phyloP scores from a whole-genome alignment of 176 grass and related monocot species.

The Microstegium vimineum region DNA sequence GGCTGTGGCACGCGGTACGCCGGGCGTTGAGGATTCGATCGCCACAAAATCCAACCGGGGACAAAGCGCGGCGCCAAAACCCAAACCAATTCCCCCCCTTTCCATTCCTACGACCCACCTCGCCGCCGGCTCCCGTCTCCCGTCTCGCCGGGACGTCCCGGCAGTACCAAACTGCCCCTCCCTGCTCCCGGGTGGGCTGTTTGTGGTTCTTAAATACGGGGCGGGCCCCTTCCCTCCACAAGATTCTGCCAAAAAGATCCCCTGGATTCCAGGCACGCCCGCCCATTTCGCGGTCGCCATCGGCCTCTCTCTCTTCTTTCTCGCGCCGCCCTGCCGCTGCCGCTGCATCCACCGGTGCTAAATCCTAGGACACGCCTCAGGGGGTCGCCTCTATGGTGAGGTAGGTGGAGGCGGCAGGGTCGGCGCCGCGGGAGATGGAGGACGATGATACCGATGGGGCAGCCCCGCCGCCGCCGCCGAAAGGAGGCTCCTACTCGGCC shows the following conservation, averaged over 20 bases:
- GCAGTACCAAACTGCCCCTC: background rate
- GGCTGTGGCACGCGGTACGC: too few species aligned
- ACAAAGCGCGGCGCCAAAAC: background rate
- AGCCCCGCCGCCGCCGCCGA: constrained; percentile 19
- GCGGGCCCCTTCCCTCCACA: background rate
- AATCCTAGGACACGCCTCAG: background rate
- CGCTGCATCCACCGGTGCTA: background rate
- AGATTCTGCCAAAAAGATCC: constrained; percentile 50
- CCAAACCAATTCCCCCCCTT: background rate
- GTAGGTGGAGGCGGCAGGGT: constrained; percentile 29
- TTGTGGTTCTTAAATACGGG: too few species aligned
- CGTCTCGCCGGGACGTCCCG: background rate
- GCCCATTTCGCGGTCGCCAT: constrained; percentile 31
- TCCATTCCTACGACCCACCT: background rate
- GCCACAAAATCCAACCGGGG: background rate
- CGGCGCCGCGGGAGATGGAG: constrained; percentile 8
- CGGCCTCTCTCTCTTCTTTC: background rate
- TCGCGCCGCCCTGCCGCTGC: background rate
- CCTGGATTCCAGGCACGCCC: constrained; percentile 17
- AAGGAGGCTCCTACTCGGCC: background rate
- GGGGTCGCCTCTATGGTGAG: background rate
- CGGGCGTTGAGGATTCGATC: background rate
- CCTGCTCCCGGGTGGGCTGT: too few species aligned
- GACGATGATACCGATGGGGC: constrained; percentile 39
- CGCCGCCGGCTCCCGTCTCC: background rate